These are phyloP conservation scores for Daphne laureola DNA, from an alignment of 441 rosid genomes.

Conservation along the genomic window DNA sequence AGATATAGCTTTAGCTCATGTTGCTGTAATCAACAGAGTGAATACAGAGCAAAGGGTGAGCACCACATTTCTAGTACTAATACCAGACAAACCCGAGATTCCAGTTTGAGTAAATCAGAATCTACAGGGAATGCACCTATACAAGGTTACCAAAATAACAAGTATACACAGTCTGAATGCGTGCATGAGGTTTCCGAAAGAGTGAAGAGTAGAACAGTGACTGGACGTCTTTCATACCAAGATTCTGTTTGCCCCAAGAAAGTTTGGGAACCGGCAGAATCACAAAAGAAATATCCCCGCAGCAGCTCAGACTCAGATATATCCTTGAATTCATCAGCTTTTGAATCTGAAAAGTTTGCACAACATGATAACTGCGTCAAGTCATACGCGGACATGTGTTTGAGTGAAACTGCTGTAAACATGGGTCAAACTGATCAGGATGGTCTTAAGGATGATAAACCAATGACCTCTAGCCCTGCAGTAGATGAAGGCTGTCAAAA, in stretches of 20 bases:
- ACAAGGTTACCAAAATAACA: slow-evolving; percentile 53
- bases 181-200: slow-evolving; percentile 48
- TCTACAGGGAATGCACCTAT: slow-evolving; percentile 43
- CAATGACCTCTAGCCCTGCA: slow-evolving; percentile 15
- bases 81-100: slow-evolving; percentile 41
- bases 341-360: slow-evolving; percentile 31
- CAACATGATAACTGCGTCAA: slow-evolving; percentile 19
- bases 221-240: slow-evolving; percentile 28
- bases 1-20: slow-evolving; percentile 57
- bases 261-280: slow-evolving; percentile 76
- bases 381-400: slow-evolving; percentile 29
- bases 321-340: slow-evolving; percentile 34
- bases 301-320: slow-evolving; percentile 56
- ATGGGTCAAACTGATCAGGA: slow-evolving; percentile 28
- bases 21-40: slow-evolving; percentile 54
- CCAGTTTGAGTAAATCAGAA: slow-evolving; percentile 45
- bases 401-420: slow-evolving; percentile 30
- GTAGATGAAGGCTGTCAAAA: slow-evolving; percentile 23
- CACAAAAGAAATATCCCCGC: slow-evolving; percentile 47
- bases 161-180: slow-evolving; percentile 44
- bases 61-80: slow-evolving; percentile 41
- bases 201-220: slow-evolving; percentile 39
- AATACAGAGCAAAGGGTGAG: slow-evolving; percentile 55
- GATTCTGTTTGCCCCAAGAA: slow-evolving; percentile 37
- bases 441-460: slow-evolving; percentile 19